Conservation (phyloP, 768 basidiomycete genomes). For the Tubosaeta sp. region DNA sequence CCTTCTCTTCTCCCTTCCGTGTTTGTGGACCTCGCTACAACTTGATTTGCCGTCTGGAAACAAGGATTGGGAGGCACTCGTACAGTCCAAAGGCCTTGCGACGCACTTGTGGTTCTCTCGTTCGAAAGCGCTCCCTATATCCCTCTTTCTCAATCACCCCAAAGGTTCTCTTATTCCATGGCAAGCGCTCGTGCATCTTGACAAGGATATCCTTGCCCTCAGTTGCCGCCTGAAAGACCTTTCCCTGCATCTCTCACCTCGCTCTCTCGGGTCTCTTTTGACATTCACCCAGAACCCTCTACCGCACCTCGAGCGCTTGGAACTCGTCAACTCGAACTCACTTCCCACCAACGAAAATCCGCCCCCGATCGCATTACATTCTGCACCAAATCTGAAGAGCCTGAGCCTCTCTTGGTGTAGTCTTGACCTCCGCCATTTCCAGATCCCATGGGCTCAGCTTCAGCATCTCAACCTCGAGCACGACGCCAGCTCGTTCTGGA, state of each 20-base stretch:
- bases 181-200: constrained; percentile 27
- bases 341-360: constrained; percentile 25
- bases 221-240: constrained; percentile 18
- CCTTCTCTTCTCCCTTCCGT: constrained; percentile 27
- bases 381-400: constrained; percentile 26
- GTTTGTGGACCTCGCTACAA: constrained; percentile 21
- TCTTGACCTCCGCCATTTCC: constrained; percentile 25
- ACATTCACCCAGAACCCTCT: constrained; percentile 26
- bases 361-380: constrained; percentile 21
- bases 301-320: constrained; percentile 23
- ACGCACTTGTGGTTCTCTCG: constrained; percentile 31
- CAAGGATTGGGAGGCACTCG: constrained; percentile 23
- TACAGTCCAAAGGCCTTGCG: constrained; percentile 22
- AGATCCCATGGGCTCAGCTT: constrained; percentile 28
- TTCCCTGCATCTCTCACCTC: constrained; percentile 19
- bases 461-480: constrained; percentile 26
- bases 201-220: constrained; percentile 27
- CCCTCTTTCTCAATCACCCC: constrained; percentile 20
- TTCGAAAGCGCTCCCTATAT: constrained; percentile 26
- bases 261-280: constrained; percentile 23
- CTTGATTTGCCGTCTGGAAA: constrained; percentile 20
- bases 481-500: constrained; percentile 28
- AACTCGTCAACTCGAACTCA: constrained; percentile 23
- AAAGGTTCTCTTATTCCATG: constrained; percentile 21
- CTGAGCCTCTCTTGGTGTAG: constrained; percentile 26